Base-by-base conservation (phyloP, 345 rosid species). In the Murraya koenigii region DNA sequence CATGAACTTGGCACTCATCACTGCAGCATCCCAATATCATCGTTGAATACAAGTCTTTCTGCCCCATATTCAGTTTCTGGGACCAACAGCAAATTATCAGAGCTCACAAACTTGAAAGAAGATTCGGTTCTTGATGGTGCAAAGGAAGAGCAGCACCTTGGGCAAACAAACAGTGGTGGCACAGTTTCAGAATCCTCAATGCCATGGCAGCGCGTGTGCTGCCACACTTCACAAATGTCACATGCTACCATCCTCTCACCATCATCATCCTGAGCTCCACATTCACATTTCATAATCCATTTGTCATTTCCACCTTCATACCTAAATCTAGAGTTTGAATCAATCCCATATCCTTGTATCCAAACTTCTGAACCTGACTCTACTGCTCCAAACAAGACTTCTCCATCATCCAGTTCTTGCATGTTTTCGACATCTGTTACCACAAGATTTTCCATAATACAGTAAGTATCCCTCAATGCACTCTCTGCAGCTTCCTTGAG, bases 241-340 rank as follows among this genome's bases (percentile, higher is more conserved):
- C 99, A 92, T 0, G 96, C 89, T 9, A 93, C 82, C 99, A 92
- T 95, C 78, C 99, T 83, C 83, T 93, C 98, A 35, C 98, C 99
- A 77, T 95, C 99, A 47, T 95, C 99, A 61, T 95, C 98, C 69
- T 72, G 78, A 20, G 96, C 94, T 26, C 92, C 97, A 55, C 97
- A 93, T 49, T 78, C 83, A 47, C 99, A 95, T 69, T 72, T 89
- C 72, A 93, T 93, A 83, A 83, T 85, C 99, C 98, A 93, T 32
- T 87, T 93, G 20, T 90, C 93, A 25, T 85, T 79, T 28, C 97
- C 98, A 11, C 93, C 90, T 87, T 95, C 91, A 35, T 76, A 85
- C 83, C 82, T 87, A 41, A 89, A 73, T 23, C 80, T 79, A 2
- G 82, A 77, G 44, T 77, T 81, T 71, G 73, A 38, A 54, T 90